Percentiles rank a stretch among this genome's conserved stretches.
These are phyloP conservation scores for Thraustotheca clavata DNA, from an alignment of 352 stramenopile species.

Conservation along the genomic window DNA sequence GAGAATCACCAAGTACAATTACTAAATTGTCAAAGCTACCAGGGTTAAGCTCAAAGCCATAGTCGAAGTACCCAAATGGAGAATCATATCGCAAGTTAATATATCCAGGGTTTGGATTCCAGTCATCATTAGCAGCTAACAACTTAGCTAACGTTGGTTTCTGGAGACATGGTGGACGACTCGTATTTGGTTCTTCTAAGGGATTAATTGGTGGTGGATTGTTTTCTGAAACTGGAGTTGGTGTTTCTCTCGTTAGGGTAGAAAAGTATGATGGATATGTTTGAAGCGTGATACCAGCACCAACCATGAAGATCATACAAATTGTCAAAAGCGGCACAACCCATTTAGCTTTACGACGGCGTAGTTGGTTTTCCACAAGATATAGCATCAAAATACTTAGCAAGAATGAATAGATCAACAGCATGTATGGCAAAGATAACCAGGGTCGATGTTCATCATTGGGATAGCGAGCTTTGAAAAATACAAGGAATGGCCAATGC, in stretches of 20 bases:
- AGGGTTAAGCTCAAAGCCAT: neutral
- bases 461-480: slow-evolving; percentile 5
- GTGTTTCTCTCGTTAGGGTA: neutral
- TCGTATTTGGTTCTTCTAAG: neutral
- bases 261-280: neutral
- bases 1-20: slow-evolving; percentile 14
- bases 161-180: neutral
- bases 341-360: neutral
- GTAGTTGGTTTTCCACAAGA: neutral
- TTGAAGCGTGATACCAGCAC: neutral
- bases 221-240: neutral
- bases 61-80: neutral
- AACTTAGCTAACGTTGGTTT: neutral
- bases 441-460: neutral
- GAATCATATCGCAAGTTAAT: neutral
- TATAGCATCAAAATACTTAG: neutral
- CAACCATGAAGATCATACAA: neutral
- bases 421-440: neutral
- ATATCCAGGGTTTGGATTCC: neutral
- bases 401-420: neutral
- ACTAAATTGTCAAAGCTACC: neutral
- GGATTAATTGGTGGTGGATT: neutral
- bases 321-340: neutral
- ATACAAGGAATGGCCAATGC: slow-evolving; percentile 15
- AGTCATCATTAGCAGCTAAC: neutral